A percentile compares a stretch with the other conserved stretches of the same genome.
These are phyloP conservation scores for Peronosclerospora sorghi DNA, from an alignment of 352 stramenopile genomes.

Conservation along the genomic window DNA sequence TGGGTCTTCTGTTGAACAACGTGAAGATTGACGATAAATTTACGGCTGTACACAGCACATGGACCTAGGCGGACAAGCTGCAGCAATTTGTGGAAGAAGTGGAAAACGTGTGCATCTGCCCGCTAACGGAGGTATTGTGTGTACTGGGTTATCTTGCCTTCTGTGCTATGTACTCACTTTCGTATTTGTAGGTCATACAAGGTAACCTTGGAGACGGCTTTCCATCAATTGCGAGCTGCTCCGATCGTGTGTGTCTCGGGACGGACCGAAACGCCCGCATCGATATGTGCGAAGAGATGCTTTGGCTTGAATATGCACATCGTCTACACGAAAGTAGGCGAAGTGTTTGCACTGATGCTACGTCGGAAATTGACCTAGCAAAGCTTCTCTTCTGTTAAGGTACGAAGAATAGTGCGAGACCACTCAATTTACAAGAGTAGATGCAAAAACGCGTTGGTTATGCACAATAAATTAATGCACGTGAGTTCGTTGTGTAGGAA, in stretches of 20 bases:
- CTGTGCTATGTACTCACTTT: no score
- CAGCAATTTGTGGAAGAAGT: constrained; percentile 46
- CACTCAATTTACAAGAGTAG: constrained; percentile 48
- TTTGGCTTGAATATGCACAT: constrained; percentile 69
- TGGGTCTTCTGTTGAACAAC: constrained; percentile 54
- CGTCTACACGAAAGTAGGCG: constrained; percentile 50
- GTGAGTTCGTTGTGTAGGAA: no score
- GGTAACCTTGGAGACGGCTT: constrained; percentile 65
- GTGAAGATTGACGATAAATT: constrained; percentile 62
- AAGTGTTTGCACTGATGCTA: constrained; percentile 48
- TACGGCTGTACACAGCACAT: constrained; percentile 68
- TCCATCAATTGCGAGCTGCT: constrained; percentile 52
- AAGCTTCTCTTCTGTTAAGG: constrained; percentile 59
- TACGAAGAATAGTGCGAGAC: constrained; percentile 50
- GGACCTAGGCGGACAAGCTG: constrained; percentile 46
- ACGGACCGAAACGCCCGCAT: constrained; percentile 73
- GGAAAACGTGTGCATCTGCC: constrained; percentile 68
- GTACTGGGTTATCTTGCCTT: neutral
- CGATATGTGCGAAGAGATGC: constrained; percentile 80
- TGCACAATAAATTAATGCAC: no score
- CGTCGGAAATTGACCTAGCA: constrained; percentile 40
- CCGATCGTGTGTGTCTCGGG: constrained; percentile 53
- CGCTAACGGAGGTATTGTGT: constrained; percentile 40
- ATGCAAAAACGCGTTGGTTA: neutral
- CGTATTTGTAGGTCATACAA: constrained; percentile 3